These are phyloP conservation scores for Pichia sp. DNA, from an alignment of 1,139 yeast species.

Conservation along the genomic window DNA sequence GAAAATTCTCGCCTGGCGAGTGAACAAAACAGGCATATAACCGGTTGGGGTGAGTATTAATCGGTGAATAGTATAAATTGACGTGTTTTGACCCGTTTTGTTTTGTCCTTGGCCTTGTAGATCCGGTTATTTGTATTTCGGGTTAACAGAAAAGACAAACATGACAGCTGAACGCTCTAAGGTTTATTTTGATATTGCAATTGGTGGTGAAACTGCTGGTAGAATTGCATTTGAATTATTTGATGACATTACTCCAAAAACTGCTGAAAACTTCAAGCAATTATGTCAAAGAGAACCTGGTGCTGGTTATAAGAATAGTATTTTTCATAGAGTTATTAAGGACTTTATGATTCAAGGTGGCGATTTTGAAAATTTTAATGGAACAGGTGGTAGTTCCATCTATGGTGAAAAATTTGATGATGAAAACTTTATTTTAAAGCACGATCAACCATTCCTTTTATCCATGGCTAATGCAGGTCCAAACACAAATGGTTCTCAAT, in stretches of 20 bases:
- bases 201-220: slow-evolving; percentile 61
- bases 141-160: background rate
- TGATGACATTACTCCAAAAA: slow-evolving; percentile 80
- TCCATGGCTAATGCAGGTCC: slow-evolving; percentile 98
- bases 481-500: slow-evolving; percentile 92
- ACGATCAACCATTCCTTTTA: slow-evolving; percentile 78
- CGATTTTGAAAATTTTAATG: slow-evolving; percentile 83
- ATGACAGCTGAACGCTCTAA: slow-evolving; percentile 32
- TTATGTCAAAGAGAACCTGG: slow-evolving; percentile 91
- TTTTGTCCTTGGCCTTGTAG: too few relatives aligned
- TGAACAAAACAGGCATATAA: too few relatives aligned
- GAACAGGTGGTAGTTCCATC: slow-evolving; percentile 92
- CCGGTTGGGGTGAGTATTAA: too few relatives aligned
- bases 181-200: slow-evolving; percentile 70
- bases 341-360: slow-evolving; percentile 96
- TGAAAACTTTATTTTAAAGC: slow-evolving; percentile 72
- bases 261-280: slow-evolving; percentile 89
- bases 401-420: slow-evolving; percentile 95
- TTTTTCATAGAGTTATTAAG: slow-evolving; percentile 88
- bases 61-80: too few relatives aligned
- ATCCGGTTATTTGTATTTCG: too few relatives aligned
- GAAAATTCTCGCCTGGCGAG: background rate
- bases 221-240: slow-evolving; percentile 71
- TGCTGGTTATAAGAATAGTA: slow-evolving; percentile 67
- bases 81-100: too few relatives aligned